These are phyloP conservation scores for Colletotrichum falcatum DNA, from an alignment of 2,329 filamentous ascomycete genomes.

Conservation along the genomic window DNA sequence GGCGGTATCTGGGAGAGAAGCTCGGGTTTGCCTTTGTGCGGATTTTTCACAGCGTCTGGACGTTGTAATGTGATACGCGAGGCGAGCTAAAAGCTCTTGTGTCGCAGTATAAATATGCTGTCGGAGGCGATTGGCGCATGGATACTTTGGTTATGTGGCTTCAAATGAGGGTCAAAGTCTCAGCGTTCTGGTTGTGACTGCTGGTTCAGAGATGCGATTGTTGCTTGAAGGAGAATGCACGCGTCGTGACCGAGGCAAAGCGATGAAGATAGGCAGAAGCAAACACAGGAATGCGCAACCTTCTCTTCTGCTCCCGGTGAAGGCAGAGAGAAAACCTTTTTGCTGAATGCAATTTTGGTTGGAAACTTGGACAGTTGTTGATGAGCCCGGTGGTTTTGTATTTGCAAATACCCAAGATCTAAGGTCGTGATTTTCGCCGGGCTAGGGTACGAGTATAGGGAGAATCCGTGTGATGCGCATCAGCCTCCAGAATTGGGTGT, in stretches of 20 bases:
- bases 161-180: not conserved
- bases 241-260: not conserved
- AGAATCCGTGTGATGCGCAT: not conserved
- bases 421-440: not conserved
- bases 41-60: not conserved
- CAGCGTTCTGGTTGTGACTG: not conserved
- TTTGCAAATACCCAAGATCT: not conserved
- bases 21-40: not conserved
- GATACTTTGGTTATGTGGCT: not conserved
- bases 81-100: slow-evolving; percentile 3
- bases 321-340: too few species aligned
- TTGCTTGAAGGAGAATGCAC: not conserved
- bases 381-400: not conserved
- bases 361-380: not conserved
- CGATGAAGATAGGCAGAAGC: not conserved
- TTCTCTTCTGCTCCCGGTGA: not conserved
- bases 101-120: not conserved
- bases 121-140: slow-evolving; percentile 6
- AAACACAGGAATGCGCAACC: too few species aligned
- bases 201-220: not conserved
- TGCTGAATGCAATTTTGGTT: not conserved
- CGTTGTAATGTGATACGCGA: not conserved
- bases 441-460: not conserved
- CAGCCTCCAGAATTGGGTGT: not conserved
- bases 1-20: not conserved